These are phyloP conservation scores for Cucumis cinereus DNA, from an alignment of 306 rosid genomes.

Conservation along the genomic window DNA sequence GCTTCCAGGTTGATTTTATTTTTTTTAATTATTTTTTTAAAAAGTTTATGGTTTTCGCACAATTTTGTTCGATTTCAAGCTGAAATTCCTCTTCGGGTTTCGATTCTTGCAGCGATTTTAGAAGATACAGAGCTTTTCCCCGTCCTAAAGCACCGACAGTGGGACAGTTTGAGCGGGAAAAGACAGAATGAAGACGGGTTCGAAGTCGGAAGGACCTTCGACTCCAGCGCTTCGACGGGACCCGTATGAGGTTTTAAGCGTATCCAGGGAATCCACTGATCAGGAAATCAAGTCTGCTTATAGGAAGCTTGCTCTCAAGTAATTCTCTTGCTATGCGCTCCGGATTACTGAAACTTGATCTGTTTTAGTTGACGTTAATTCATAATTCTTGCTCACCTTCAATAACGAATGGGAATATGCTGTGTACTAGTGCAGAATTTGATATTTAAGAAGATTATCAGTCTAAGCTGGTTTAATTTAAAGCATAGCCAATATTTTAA, in stretches of 20 bases:
- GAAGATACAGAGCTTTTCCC: neutral
- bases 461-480: neutral
- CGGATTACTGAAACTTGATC: neutral
- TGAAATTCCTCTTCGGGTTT: neutral
- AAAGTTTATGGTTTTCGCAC: neutral
- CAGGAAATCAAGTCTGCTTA: conserved; percentile 93
- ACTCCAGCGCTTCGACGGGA: conserved; percentile 69
- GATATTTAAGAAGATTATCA: neutral
- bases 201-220: conserved; percentile 79
- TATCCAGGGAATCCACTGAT: conserved; percentile 65
- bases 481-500: neutral
- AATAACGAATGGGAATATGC: neutral
- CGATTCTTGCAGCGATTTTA: neutral
- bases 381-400: neutral
- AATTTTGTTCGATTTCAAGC: conserved; percentile 1
- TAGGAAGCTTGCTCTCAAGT: conserved; percentile 96
- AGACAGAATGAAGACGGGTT: conserved; percentile 39
- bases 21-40: too few relatives aligned
- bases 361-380: neutral
- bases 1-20: neutral
- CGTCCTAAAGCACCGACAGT: neutral
- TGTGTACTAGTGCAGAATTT: neutral
- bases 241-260: conserved; percentile 80
- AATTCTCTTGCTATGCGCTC: conserved; percentile 8
- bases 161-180: neutral